Evolutionary conservation across 2,329 filamentous ascomycete genomes (phyloP), one percentile per base, ranked within the genome.

Genomic region (Fusarium poae): DNA sequence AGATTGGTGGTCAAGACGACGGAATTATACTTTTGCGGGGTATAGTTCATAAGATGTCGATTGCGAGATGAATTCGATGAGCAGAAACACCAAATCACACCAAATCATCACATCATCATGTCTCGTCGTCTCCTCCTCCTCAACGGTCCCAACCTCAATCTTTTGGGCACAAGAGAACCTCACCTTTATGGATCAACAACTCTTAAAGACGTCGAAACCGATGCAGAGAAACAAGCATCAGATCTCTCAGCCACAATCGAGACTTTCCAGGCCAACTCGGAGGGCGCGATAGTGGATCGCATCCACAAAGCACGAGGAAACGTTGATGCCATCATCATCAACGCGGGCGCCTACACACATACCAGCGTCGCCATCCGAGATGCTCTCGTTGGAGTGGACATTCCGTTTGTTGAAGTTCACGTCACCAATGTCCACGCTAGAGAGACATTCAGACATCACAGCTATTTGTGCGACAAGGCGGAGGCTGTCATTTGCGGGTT

Each of bases 101-200:
- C 16, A 23, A 58, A 50, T 50, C 29, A 68, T 39, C 13, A 20
- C 58, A 51, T 46, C 29, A 68, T 35, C 63, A 82, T 81, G 77
- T 62, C 78, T 32, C 79, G 78, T 59, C 77, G 74, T 55, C 88
- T 93, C 75, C 88, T 93, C 71, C 83, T 93, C 69, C 88, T 94
- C 82, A 93, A 93, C 79, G 91, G 92, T n/a, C 91, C 91, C 32
- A 94, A 94, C 78, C 89, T 94, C 72, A 94, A 94, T 80, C 89
- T 94, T 50, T 86, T 94, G 30, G 92, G 92, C 35, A 90, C 87
- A 15, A 85, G 92, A 23, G 91, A 95, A 77, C 91, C 92, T 18
- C 81, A 88, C 29, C 85, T 93, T 73, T 94, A 94, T 81, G 92
- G 92, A 75, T 83, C 82, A 64, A 89, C 88, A 1, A 93, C 91